phyloP scores from a whole-genome alignment of 2,329 filamentous ascomycete species.

The Alternaria rosae region DNA sequence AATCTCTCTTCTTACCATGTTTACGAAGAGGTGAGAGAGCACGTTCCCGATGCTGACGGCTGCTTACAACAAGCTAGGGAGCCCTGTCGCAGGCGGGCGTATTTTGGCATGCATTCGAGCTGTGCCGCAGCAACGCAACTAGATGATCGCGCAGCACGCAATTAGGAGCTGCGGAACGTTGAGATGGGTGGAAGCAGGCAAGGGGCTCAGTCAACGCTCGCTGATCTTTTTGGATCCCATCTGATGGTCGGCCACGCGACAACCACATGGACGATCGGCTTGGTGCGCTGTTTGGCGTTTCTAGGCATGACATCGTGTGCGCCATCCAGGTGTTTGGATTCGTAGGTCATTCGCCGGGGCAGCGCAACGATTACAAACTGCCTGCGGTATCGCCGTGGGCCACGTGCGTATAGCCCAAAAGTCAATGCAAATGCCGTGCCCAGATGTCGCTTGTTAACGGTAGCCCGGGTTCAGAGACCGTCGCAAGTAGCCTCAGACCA shows the following conservation, averaged over 20 bases:
- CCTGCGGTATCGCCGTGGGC: conserved; percentile 2
- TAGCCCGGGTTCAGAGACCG: conserved; percentile 9
- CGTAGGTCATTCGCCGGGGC: not conserved
- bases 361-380: conserved; percentile 1
- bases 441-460: conserved; percentile 1
- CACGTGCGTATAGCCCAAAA: not conserved
- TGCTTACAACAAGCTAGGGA: not conserved
- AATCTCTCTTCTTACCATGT: conserved; percentile 2
- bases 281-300: conserved; percentile 10
- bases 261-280: conserved; percentile 20
- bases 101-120: conserved; percentile 9
- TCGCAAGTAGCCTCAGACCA: conserved; percentile 10
- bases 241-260: conserved; percentile 22
- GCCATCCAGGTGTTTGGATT: conserved; percentile 11
- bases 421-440: not conserved
- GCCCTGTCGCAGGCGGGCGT: conserved; percentile 2
- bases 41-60: conserved; percentile 8
- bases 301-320: conserved; percentile 8
- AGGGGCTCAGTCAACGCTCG: conserved; percentile 1
- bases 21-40: conserved; percentile 1
- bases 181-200: not conserved
- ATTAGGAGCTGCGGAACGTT: conserved; percentile 7
- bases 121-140: conserved; percentile 13
- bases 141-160: conserved; percentile 19
- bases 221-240: conserved; percentile 2